phyloP scores from a whole-genome alignment of 768 basidiomycete species.

The Porphyrellus cyaneotinctus region DNA sequence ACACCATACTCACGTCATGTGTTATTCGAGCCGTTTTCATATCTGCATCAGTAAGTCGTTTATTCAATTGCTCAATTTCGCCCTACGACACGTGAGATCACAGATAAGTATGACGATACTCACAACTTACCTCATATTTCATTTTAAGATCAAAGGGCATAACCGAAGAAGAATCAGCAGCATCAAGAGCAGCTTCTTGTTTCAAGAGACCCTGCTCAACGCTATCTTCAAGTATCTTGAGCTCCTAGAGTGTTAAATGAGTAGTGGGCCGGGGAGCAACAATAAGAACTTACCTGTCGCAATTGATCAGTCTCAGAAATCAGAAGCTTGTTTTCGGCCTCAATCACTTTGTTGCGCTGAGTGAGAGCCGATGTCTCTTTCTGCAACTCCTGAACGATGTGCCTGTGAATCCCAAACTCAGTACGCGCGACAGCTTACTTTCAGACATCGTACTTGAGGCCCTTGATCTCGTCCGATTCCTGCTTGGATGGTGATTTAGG shows the following conservation, averaged over 20 bases:
- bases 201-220: constrained; percentile 56
- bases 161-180: constrained; percentile 15
- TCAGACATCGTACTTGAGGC: constrained; percentile 59
- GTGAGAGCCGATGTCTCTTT: constrained; percentile 65
- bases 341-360: constrained; percentile 67
- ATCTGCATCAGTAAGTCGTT: constrained; percentile 64
- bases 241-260: constrained; percentile 45
- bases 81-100: constrained; percentile 33
- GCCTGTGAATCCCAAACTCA: constrained; percentile 39
- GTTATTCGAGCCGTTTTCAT: constrained; percentile 68
- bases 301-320: constrained; percentile 56
- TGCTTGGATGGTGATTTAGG: constrained; percentile 43
- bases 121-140: constrained; percentile 49
- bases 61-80: constrained; percentile 67
- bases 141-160: constrained; percentile 35
- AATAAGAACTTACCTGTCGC: constrained; percentile 49
- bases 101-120: background rate
- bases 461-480: constrained; percentile 66
- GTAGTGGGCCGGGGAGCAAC: background rate
- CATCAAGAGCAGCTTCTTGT: constrained; percentile 43
- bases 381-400: constrained; percentile 85
- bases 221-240: constrained; percentile 72
- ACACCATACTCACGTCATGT: constrained; percentile 53
- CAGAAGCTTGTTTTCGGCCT: constrained; percentile 72
- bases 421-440: background rate